Evolutionary conservation across 2,329 filamentous ascomycete genomes (phyloP), one percentile per base, ranked within the genome.

Genomic region (Dothistroma pini): DNA sequence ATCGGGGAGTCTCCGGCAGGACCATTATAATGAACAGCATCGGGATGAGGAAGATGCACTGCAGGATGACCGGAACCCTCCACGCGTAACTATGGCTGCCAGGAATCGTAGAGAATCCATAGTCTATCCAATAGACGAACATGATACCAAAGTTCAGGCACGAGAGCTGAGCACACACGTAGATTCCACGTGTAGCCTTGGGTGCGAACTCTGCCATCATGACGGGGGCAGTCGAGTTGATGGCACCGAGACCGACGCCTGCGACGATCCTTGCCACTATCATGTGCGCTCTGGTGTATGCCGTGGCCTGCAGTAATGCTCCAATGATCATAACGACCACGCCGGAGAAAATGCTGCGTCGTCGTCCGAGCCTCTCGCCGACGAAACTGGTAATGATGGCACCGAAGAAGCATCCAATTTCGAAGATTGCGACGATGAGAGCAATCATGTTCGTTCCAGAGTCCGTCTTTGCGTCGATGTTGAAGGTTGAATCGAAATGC

Each of bases 61-160:
- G 79, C 3, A 80, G 63, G 3, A 75, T 74, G n/a, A 78, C 72
- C 0, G 77, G 78, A 1, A 80, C 60, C 4, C 79, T 66, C 78
- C 77, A 79, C 7, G 75, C 70, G 54, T 74, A 77, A 64, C 72
- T 74, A 0, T 65, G 60, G 0, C 58, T 65, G 12, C 62, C 59
- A 1, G 63, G 52, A 31, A 69, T 62, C 8, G 67, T 70, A 0
- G 72, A 75, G 49, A 80, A 74, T 12, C 69, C 79, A 50, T 79
- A 79, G 54, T 80, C 77, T 59, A 80, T 76, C 78, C 79, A 81
- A 62, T 80, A 80, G 1, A 77, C 75, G 31, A 80, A 65, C 54
- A 77, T 75, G 54, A 80, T 79, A 1, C 76, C 79, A 16, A 80
- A 76, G 62, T 80, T 82, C 19, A 82, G 74, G 0, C 79, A 80